These are phyloP conservation scores for Fusarium zealandicum DNA, from an alignment of 2,329 filamentous ascomycete species.

Conservation along the genomic window DNA sequence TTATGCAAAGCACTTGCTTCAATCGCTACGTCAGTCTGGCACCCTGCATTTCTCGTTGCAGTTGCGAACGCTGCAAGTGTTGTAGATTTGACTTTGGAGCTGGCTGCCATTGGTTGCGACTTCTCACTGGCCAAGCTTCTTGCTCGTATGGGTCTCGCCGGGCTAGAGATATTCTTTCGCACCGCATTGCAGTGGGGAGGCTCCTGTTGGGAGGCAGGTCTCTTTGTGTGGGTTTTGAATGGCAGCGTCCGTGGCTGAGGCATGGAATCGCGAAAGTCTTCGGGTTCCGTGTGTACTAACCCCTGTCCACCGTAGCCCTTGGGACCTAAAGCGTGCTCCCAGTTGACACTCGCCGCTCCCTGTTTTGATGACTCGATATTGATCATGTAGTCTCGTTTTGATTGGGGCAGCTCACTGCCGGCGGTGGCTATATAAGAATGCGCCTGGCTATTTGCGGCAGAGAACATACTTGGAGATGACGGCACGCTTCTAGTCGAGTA, in stretches of 20 bases:
- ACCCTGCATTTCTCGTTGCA: slow-evolving; percentile 13
- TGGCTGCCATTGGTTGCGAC: not conserved
- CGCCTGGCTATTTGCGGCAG: not conserved
- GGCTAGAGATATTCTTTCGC: not conserved
- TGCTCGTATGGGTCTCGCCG: not conserved
- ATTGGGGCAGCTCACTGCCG: not conserved
- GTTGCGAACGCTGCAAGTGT: not conserved
- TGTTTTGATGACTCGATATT: not conserved
- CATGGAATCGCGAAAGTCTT: slow-evolving; percentile 41
- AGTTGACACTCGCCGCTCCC: not conserved
- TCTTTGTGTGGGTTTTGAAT: slow-evolving; percentile 26
- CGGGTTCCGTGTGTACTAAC: no score
- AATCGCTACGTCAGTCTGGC: slow-evolving; percentile 11
- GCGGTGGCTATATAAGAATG: not conserved
- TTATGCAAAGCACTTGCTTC: not conserved
- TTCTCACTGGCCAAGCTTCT: not conserved
- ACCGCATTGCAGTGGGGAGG: not conserved
- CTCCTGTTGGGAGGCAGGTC: not conserved
- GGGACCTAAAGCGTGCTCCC: no score
- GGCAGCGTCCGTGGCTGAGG: slow-evolving; percentile 44
- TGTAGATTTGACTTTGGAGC: not conserved
- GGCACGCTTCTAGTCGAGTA: not conserved
- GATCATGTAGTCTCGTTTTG: not conserved
- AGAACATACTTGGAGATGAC: not conserved
- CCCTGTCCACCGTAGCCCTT: no score